Base-by-base conservation (phyloP, 805 yeast genomes). In the Saccharomycopsis capsularis region DNA sequence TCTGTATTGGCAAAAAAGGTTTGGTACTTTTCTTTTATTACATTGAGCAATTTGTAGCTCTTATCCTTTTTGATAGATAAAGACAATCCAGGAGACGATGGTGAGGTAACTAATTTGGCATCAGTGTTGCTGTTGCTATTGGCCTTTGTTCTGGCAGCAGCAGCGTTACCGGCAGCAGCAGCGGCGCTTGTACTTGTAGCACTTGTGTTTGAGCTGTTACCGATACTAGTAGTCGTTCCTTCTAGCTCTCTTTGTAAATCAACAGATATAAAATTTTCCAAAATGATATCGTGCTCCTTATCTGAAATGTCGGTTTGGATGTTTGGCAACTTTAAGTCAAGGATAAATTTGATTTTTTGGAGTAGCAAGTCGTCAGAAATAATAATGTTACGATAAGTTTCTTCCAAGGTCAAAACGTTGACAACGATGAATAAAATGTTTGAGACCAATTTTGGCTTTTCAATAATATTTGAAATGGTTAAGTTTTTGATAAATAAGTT, bases 381-480 rank as follows among this genome's bases (percentile, higher is more conserved):
- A 19, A 50, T 25, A 25, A 42, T 13, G 25, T 41, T 50, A 34
- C 50, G 19, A 29, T 36, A 50, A 11, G 15, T 16, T 19, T 45
- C 53, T 13, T 24, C 21, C 34, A 44, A 34, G 3, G 53, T 38
- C n/a, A 50, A 24, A 16, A 45, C 16, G 21, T 50, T 50, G 19
- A 41, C 46, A 37, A 50, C 27, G 16, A 42, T 39, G 35, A 30
- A 50, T n/a, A 50, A 25, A n/a, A 45, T 19, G 24, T 46, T 46
- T 3, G 53, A 40, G 3, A 49, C 40, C 9, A 49, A 34, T 19
- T 42, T 50, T 3, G 52, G 49, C 7, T 29, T 23, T 16, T 27
- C 36, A 23, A 42, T 18, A 24, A 49, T 4, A 21, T 40, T 45
- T 3, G n/a, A 11, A 3, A 50, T 13, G 15, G 50, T 41, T 13